Conservation (phyloP, 176 grass and related monocot species). For the Ananas comosus region DNA sequence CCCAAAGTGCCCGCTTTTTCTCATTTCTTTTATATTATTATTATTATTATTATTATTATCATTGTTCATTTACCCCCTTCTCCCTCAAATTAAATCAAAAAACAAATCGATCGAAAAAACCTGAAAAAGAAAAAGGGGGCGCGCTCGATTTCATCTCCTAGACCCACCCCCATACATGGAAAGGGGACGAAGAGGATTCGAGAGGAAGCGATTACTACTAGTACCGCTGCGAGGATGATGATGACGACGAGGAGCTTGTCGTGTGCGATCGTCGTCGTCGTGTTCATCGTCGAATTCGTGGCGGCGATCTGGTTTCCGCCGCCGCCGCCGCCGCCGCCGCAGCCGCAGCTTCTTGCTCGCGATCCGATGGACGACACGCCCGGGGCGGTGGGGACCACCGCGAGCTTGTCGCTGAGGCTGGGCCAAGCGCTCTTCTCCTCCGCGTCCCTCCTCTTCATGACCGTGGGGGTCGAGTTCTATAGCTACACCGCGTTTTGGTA, state of each 20-base stretch:
- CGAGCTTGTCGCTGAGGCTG: constrained; percentile 63
- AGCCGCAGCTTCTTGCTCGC: too few relatives aligned
- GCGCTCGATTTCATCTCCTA: too few relatives aligned
- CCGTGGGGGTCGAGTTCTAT: constrained; percentile 86
- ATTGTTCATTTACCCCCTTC: not conserved
- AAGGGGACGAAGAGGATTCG: too few relatives aligned
- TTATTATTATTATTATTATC: too few relatives aligned
- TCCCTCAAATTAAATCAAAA: not conserved
- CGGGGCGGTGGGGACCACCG: constrained; percentile 52
- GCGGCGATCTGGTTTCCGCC: not conserved
- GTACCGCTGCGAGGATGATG: not conserved
- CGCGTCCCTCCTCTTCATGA: constrained; percentile 83
- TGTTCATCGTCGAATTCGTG: not conserved
- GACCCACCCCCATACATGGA: too few relatives aligned
- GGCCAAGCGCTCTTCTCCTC: constrained; percentile 86
- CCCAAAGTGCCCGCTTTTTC: constrained; percentile 18
- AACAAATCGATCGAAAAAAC: not conserved
- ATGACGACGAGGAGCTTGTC: not conserved
- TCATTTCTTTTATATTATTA: constrained; percentile 13
- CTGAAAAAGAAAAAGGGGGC: too few relatives aligned
- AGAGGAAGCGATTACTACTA: not conserved
- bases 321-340: not conserved
- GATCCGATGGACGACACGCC: constrained; percentile 16
- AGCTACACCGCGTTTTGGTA: constrained; percentile 93
- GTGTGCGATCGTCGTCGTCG: not conserved